Percentiles rank a stretch among this genome's conserved stretches.
Conservation (phyloP, 2,329 filamentous ascomycete species). For the Alternaria hordeiaustralica region DNA sequence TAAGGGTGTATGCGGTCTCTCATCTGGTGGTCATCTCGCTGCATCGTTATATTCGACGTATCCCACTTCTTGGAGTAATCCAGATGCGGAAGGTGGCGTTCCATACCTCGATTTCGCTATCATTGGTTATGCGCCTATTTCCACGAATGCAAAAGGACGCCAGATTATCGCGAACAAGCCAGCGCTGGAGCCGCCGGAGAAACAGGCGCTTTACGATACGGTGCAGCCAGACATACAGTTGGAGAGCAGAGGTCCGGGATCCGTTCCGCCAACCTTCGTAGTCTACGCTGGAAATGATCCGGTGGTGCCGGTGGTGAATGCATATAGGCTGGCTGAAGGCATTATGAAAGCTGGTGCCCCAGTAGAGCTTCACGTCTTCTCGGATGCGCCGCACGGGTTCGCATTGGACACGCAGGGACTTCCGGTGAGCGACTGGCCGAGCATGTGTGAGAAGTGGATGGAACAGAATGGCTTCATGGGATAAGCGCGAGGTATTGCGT, state of each 20-base stretch:
- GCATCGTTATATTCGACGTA: slow-evolving; percentile 21
- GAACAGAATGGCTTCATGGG: slow-evolving; percentile 14
- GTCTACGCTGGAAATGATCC: slow-evolving; percentile 27
- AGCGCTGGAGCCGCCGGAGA: slow-evolving; percentile 20
- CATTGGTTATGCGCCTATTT: slow-evolving; percentile 28
- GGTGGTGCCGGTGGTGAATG: slow-evolving; percentile 25
- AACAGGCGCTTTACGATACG: slow-evolving; percentile 24
- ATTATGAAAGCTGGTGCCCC: slow-evolving; percentile 8
- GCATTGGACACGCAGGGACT: slow-evolving; percentile 20
- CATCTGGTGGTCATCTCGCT: slow-evolving; percentile 26
- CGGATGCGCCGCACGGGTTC: slow-evolving; percentile 30
- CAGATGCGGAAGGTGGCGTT: background rate
- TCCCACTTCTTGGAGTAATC: slow-evolving; percentile 2
- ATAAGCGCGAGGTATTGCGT: background rate
- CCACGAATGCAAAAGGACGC: slow-evolving; percentile 26
- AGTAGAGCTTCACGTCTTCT: slow-evolving; percentile 29
- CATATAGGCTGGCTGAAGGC: slow-evolving; percentile 23
- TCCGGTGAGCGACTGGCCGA: slow-evolving; percentile 22
- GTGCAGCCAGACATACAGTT: slow-evolving; percentile 30
- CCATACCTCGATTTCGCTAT: slow-evolving; percentile 21
- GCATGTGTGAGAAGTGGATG: slow-evolving; percentile 26
- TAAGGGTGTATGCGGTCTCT: slow-evolving; percentile 21
- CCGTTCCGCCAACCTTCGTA: slow-evolving; percentile 23
- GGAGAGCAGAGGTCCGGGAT: background rate
- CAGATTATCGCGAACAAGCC: slow-evolving; percentile 21